Base-by-base conservation (phyloP, 805 yeast genomes). In the Middelhovenomyces tepae region DNA sequence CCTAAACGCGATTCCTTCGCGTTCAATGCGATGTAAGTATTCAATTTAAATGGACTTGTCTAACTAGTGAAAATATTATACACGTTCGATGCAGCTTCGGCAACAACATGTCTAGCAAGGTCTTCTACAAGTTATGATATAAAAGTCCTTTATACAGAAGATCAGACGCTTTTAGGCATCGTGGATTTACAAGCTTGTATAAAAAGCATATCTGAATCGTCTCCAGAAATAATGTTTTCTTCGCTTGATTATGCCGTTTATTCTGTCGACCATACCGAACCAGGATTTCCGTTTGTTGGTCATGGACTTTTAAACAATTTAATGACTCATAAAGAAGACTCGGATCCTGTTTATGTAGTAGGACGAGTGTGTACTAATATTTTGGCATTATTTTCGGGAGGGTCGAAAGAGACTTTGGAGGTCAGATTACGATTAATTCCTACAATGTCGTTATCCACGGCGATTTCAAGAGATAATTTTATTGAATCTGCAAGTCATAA, bases 161-260 rank as follows among this genome's bases (percentile, higher is more conserved):
- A 44, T 27, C 47, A 40, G 16, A 22, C 36, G 6, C 25, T 31
- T 16, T 24, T 30, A 16, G 64, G 60, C 24, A 36, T 51, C 8
- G 47, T 59, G 11, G 57, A 48, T 14, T 35, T 60, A 11, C 39
- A 43, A 10, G 37, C 47, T 8, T 60, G 65, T 32, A 37, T 62
- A 17, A 37, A 40, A n/a, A 53, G 59, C 11, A 47, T 61, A 19
- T 45, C 51, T 20, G 43, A 42, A 8, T 43, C 50, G 11, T 51
- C 60, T 15, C 65, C 66, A 4, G 67, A 62, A 31, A 46, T 62
- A 9, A 35, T 53, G 7, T n/a, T n/a, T n/a, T 43, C 51, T 5
- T 32, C 56, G 7, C 36, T 45, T n/a, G 67, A 62, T 32, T 62
- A 49, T 44, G 54, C 61, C 17, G 63, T 62, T 4, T 62, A 62